phyloP scores from a whole-genome alignment of 1,284 basidiomycete species.

The Trichosporon faecale region DNA sequence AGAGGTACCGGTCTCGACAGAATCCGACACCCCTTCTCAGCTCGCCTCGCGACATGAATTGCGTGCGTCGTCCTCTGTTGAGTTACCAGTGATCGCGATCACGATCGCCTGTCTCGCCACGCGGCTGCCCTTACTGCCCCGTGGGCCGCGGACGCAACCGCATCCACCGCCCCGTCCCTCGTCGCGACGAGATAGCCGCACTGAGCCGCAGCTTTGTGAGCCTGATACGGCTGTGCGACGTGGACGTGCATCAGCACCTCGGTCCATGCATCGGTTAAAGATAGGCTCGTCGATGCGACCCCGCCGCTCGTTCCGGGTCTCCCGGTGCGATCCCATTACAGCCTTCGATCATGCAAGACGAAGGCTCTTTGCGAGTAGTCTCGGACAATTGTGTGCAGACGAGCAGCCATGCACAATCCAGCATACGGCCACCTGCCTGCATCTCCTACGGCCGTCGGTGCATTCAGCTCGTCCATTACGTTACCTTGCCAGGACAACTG shows the following conservation, averaged over 20 bases:
- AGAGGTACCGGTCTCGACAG: not conserved
- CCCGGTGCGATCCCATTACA: not conserved
- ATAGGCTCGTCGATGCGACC: not conserved
- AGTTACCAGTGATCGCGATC: not conserved
- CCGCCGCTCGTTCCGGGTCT: not conserved
- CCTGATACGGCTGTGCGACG: not conserved
- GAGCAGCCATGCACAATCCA: not conserved
- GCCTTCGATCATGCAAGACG: not conserved
- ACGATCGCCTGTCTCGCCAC: not conserved
- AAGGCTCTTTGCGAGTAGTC: not conserved
- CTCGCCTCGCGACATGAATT: not conserved
- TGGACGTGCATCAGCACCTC: not conserved
- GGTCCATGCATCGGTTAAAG: not conserved
- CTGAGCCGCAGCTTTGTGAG: not conserved
- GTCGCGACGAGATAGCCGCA: conserved; percentile 3
- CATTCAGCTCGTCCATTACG: not conserved
- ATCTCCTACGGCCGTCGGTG: not conserved
- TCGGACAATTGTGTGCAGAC: not conserved
- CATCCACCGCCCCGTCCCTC: not conserved
- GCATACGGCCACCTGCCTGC: not conserved
- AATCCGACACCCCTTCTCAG: not conserved
- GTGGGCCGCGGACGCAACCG: not conserved
- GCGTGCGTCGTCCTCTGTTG: not conserved
- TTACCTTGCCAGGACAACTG: not conserved
- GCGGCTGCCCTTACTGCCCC: not conserved